phyloP scores from a whole-genome alignment of 2,329 filamentous ascomycete species.

The Aureobasidium sp. region DNA sequence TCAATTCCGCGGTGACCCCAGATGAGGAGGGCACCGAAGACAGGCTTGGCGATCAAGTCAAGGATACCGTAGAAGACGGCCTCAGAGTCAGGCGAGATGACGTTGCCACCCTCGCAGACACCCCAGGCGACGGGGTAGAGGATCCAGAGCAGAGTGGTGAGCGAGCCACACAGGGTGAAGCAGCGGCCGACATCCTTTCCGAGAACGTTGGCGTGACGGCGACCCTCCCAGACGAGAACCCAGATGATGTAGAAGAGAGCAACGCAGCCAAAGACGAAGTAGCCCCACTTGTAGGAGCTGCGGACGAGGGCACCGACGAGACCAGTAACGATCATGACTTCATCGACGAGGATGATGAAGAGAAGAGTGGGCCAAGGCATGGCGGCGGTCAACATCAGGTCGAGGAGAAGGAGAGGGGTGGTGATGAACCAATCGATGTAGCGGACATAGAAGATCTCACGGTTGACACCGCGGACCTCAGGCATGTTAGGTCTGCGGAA shows the following conservation, averaged over 20 bases:
- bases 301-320: slow-evolving; percentile 56
- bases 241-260: slow-evolving; percentile 53
- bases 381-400: slow-evolving; percentile 55
- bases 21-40: slow-evolving; percentile 53
- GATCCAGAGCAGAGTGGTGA: slow-evolving; percentile 55
- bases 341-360: slow-evolving; percentile 52
- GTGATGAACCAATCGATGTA: slow-evolving; percentile 60
- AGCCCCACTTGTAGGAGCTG: slow-evolving; percentile 62
- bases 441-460: slow-evolving; percentile 58
- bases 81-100: slow-evolving; percentile 58
- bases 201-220: slow-evolving; percentile 45
- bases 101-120: slow-evolving; percentile 53
- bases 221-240: slow-evolving; percentile 48
- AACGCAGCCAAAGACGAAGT: slow-evolving; percentile 47
- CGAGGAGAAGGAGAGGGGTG: slow-evolving; percentile 53
- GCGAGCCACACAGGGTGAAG: slow-evolving; percentile 48
- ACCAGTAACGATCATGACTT: slow-evolving; percentile 59
- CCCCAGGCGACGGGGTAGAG: slow-evolving; percentile 59
- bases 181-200: slow-evolving; percentile 45
- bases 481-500: slow-evolving; percentile 37
- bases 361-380: slow-evolving; percentile 57
- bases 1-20: slow-evolving; percentile 56
- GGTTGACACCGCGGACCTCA: slow-evolving; percentile 41
- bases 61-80: slow-evolving; percentile 61
- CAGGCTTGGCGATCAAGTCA: slow-evolving; percentile 55